Conservation (phyloP, 1,284 basidiomycete genomes). For the Trichosporon asahii region DNA sequence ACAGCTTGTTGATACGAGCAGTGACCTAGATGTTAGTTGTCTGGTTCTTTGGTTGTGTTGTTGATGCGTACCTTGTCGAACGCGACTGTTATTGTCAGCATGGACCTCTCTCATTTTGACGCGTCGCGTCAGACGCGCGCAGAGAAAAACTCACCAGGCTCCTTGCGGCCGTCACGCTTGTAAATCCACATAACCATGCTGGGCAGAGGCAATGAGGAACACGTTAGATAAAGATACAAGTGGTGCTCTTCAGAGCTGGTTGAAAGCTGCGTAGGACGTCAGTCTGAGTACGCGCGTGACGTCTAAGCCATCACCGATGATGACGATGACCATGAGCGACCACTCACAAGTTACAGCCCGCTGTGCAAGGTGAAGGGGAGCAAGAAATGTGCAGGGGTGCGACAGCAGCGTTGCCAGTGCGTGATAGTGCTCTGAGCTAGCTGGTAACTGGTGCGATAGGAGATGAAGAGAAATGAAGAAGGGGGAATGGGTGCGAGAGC, state of each 20-base stretch:
- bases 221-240: slow-evolving; percentile 6
- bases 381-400: not conserved
- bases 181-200: slow-evolving; percentile 48
- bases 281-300: not conserved
- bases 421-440: not conserved
- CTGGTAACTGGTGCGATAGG: not conserved
- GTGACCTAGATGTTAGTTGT: slow-evolving; percentile 20
- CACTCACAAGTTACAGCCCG: slow-evolving; percentile 3
- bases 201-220: slow-evolving; percentile 11
- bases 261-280: not conserved
- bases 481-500: not conserved
- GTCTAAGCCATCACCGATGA: not conserved
- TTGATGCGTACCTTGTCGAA: slow-evolving; percentile 37
- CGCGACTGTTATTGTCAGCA: slow-evolving; percentile 30
- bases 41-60: not conserved
- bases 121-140: slow-evolving; percentile 4
- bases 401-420: not conserved
- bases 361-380: not conserved
- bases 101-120: not conserved
- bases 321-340: not conserved
- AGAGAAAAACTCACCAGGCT: slow-evolving; percentile 26
- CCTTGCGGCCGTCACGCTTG: slow-evolving; percentile 52
- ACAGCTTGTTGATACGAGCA: slow-evolving; percentile 76
- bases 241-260: not conserved
- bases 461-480: not conserved